Conservation (phyloP, 1,284 basidiomycete genomes). For the Crucibulum parvulum region DNA sequence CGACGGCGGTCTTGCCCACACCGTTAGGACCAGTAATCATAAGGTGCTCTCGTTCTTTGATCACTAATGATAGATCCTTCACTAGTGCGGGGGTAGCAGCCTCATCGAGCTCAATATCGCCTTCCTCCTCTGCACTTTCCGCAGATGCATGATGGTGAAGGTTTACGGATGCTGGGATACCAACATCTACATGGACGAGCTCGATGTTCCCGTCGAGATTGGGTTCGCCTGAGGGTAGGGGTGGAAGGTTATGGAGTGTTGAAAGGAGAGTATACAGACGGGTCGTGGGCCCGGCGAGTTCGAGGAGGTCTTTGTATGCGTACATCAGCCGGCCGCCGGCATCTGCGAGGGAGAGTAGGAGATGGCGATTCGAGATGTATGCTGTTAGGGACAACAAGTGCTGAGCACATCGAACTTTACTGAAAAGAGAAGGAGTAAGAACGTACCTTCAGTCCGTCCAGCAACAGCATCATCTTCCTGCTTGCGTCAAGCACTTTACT, state of each 20-base stretch:
- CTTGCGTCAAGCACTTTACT: conserved; percentile 8
- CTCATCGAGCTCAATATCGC: conserved; percentile 6
- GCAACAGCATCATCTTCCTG: conserved; percentile 47
- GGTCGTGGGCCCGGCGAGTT: conserved; percentile 92
- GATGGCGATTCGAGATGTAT: conserved; percentile 96
- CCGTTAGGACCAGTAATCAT: conserved; percentile 96
- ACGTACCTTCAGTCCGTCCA: conserved; percentile 53
- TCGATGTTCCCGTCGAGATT: conserved; percentile 54
- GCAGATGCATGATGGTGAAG: neutral
- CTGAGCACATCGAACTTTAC: neutral
- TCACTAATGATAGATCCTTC: conserved; percentile 72
- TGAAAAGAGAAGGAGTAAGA: neutral
- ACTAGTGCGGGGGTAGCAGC: conserved; percentile 58
- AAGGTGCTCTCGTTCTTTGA: conserved; percentile 85
- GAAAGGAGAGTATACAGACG: conserved; percentile 90
- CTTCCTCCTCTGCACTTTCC: conserved; percentile 21
- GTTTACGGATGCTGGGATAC: conserved; percentile 47
- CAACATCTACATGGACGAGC: conserved; percentile 80
- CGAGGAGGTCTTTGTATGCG: conserved; percentile 90
- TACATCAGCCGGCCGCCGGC: conserved; percentile 95
- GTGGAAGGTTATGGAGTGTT: conserved; percentile 79
- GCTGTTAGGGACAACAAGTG: conserved; percentile 47
- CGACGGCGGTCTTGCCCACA: conserved; percentile 94
- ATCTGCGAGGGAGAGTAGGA: conserved; percentile 92
- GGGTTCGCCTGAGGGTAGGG: conserved; percentile 44